phyloP scores from a whole-genome alignment of 495 filamentous ascomycete species.

The Aspergillus bridgeri region DNA sequence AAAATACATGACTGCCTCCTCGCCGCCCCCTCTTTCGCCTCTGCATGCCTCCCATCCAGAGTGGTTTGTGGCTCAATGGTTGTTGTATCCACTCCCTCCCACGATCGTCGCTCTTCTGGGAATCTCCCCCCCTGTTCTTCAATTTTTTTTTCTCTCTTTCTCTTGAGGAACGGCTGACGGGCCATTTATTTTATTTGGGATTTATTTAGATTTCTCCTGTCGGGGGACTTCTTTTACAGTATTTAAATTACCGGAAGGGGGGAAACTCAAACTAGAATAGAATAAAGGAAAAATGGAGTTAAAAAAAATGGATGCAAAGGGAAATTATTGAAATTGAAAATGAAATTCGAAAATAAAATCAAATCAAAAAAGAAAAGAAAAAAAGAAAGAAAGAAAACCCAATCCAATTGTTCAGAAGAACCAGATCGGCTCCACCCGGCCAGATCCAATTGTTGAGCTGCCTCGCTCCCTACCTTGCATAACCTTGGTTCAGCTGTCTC shows the following conservation, averaged over 20 bases:
- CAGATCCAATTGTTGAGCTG: slow-evolving; percentile 25
- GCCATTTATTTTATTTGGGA: too few relatives aligned
- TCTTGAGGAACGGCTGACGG: too few relatives aligned
- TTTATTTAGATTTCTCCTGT: too few relatives aligned
- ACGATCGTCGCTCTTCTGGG: slow-evolving; percentile 44
- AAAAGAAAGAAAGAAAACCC: slow-evolving; percentile 10
- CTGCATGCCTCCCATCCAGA: slow-evolving; percentile 14
- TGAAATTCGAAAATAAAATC: slow-evolving; percentile 6
- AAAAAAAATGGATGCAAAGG: not conserved
- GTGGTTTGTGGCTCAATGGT: slow-evolving; percentile 16
- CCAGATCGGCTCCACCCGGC: slow-evolving; percentile 19
- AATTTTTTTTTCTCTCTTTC: not conserved
- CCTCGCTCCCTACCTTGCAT: slow-evolving; percentile 27
- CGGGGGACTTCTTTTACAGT: too few relatives aligned
- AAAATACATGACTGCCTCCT: not conserved
- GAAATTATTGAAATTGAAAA: not conserved
- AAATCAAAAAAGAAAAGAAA: slow-evolving; percentile 3
- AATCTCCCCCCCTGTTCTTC: slow-evolving; percentile 29
- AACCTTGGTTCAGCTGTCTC: slow-evolving; percentile 31
- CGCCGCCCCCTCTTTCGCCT: slow-evolving; percentile 20
- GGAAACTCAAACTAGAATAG: not conserved
- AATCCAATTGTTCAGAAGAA: slow-evolving; percentile 9
- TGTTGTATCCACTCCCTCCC: slow-evolving; percentile 32
- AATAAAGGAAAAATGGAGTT: not conserved
- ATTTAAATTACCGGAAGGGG: too few relatives aligned